Base-by-base conservation (phyloP, 2,329 filamentous ascomycete species). In the Claviceps africana region DNA sequence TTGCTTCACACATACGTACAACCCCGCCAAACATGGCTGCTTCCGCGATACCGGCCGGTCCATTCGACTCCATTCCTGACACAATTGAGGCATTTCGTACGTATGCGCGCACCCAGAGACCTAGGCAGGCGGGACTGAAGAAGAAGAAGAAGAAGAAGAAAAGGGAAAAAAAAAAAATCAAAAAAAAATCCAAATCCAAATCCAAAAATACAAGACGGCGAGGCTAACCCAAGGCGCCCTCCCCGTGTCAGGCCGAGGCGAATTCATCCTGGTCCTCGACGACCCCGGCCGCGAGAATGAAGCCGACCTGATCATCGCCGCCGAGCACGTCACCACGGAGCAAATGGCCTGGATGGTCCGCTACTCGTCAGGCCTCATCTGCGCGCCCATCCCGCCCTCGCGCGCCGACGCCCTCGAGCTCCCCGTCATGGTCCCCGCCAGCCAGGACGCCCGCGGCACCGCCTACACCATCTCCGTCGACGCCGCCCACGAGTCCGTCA, bases 301-400 rank as follows among this genome's bases (percentile, higher is more conserved):
- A 77, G 93, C 90, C 68, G 93, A 98, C 72, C 81, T 98, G 48
- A 96, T 97, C 69, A 94, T 97, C 64, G 88, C 93, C 59, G 91
- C 89, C 56, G 75, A 88, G 59, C 78, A 85, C 62, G 73, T 96
- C 57, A 95, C 91, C 9, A 77, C 89, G 25, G 79, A 86, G 58
- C 91, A 97, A 71, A 94, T 95, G 83, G 88, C 89, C 62, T 98
- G 96, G 75, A 84, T 98, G 78, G 81, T 98, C 68, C 88, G 89
- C 62, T 82, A 95, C 74, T 86, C 86, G 40, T 88, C 88, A 3
- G 93, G 93, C 65, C 82, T 91, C 64, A 84, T 98, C 72, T 97
- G 93, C 80, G 86, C 86, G 0, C 91, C 93, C 17, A 76, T 97
- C 55, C 75, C 81, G 49, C 76, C 85, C 48, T 67, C 78, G 43